Evolutionary conservation across 805 yeast genomes (phyloP), one percentile per base, ranked within the genome.

Genomic region (Lipomyces sp.): DNA sequence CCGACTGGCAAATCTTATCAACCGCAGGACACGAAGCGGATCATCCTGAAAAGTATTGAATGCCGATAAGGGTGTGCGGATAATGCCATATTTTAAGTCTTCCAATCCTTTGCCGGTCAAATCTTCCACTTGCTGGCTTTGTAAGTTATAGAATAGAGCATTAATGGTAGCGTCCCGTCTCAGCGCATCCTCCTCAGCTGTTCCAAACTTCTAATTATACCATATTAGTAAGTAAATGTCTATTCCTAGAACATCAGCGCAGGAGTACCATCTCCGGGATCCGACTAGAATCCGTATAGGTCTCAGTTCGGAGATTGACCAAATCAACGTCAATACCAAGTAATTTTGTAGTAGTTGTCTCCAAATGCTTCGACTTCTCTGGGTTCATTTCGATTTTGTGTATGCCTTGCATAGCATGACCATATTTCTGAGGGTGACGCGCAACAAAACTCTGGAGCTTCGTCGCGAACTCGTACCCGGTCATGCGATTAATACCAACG

Each of bases 111-210:
- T 73, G 0, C 84, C 85, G 0, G 99, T 95, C 67, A 88, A 86
- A 77, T 95, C 99, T 76, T 95, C 99, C 32, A 95, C 87, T 65
- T 82, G 71, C 13, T 81, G 81, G 4, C 87, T 84, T 62, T 84
- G 83, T 61, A 95, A 83, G 77, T 95, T 95, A 78, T 89, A 95
- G 74, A 95, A 95, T 32, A 95, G 79, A 0, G 99, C 96, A 76
- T 95, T 95, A 62, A 95, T 79, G 0, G 99, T 95, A 1, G 98
- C 98, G 79, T 95, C 99, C 75, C 99, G 83, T 73, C 99, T 84
- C 70, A 86, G 80, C 0, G 98, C 97, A 77, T 95, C 99, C 75
- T 94, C 90, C 68, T 85, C 83, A 0, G 98, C 94, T 0, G 98
- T 92, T 0, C 99, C 99, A 73, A 87, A 89, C 73, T 85, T 83